Conservation (phyloP, 306 rosid genomes). For the Aeschynomene evenia region DNA sequence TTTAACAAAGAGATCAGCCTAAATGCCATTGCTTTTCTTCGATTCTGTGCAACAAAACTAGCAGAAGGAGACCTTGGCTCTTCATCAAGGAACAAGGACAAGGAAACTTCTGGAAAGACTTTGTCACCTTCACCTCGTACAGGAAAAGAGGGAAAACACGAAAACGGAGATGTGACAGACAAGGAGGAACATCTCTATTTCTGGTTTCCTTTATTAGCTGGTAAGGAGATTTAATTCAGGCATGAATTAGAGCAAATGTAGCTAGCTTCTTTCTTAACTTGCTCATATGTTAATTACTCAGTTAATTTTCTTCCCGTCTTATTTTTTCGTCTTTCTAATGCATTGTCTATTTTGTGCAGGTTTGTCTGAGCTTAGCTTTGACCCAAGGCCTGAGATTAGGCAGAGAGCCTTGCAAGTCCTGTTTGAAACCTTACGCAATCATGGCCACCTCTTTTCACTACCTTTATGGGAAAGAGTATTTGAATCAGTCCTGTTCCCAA, state of each 20-base stretch:
- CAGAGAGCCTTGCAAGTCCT: conserved; percentile 94
- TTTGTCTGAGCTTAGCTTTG: conserved; percentile 97
- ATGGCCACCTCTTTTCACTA: conserved; percentile 93
- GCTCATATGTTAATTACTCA: conserved; percentile 1
- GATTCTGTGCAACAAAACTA: conserved; percentile 92
- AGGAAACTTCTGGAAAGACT: conserved; percentile 61
- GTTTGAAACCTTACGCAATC: conserved; percentile 96
- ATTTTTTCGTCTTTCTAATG: conserved; percentile 18
- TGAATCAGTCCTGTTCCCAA: conserved; percentile 95
- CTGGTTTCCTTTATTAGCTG: conserved; percentile 99
- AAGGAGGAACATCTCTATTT: conserved; percentile 93
- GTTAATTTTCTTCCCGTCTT: background rate
- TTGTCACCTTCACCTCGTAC: conserved; percentile 61
- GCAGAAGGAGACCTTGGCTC: conserved; percentile 91
- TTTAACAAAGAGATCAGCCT: conserved; percentile 95
- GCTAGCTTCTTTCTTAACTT: conserved; percentile 11
- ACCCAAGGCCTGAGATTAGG: conserved; percentile 97
- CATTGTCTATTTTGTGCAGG: conserved; percentile 55
- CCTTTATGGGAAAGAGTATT: conserved; percentile 94
- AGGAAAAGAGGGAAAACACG: conserved; percentile 75
- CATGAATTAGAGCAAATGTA: conserved; percentile 16
- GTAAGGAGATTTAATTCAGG: conserved; percentile 45
- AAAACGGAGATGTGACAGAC: conserved; percentile 66
- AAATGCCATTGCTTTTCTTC: conserved; percentile 93
- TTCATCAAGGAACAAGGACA: conserved; percentile 69